Evolutionary conservation across 257 asterid genomes (phyloP), one percentile per base, ranked within the genome.

Genomic region (Paulownia fortunei): DNA sequence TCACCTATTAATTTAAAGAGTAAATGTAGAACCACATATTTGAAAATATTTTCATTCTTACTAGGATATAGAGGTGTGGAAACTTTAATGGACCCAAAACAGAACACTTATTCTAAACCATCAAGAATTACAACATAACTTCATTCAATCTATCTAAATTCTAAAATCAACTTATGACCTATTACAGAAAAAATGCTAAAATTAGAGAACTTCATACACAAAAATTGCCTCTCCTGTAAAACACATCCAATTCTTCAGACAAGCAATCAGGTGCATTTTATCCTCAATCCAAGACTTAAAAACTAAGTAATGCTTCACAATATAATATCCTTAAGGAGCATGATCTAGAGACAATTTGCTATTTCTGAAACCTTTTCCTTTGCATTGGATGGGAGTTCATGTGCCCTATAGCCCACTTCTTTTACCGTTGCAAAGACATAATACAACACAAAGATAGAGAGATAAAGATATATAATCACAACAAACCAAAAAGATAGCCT

Each of bases 211-310:
- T 55, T 2, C 63, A 56, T 4, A 19, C 36, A 30, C 4, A 1
- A 42, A 42, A 60, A 27, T 24, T 26, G 68, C 68, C 42, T 32
- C 11, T 26, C 9, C 68, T 5, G 9, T 15, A 61, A 32, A 32
- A 13, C 13, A 19, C 16, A 19, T 21, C 63, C 23, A 15, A 34
- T 30, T 13, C 21, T 34, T n/a, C 44, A 15, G 15, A 30, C 69
- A 15, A 11, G 15, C 7, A 46, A 46, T 69, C 10, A 15, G 21
- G 10, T 67, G 54, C 27, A 18, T 30, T 13, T 42, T 41, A 5
- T 44, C 73, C 34, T 21, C 67, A 67, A 67, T 67, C 73, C 55
- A 42, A 67, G 37, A 69, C 13, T 13, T 30, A 12, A 3, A 37
- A 34, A n/a, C 21, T 69, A 49, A 8, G 5, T n/a, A 10, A 69